phyloP scores from a whole-genome alignment of 331 rosid genomes.

The Prunus yedoensis region DNA sequence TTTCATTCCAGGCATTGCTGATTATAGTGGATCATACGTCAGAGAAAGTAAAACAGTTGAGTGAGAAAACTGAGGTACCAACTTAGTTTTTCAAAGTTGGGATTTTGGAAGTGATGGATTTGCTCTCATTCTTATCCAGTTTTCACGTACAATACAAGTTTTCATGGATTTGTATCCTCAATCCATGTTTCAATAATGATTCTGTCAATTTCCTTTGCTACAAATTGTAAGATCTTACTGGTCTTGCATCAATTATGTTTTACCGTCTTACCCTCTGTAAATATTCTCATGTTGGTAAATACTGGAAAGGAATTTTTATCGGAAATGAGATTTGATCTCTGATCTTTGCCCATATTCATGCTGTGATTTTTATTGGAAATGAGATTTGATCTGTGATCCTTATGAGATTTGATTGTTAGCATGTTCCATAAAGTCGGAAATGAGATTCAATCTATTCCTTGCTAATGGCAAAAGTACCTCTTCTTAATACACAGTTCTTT shows the following conservation, averaged over 20 bases:
- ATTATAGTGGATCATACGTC: slow-evolving; percentile 13
- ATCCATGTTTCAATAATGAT: not conserved
- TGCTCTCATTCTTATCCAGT: slow-evolving; percentile 23
- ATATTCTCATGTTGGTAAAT: not conserved
- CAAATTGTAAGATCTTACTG: not conserved
- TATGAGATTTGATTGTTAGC: too few relatives aligned
- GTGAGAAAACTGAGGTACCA: slow-evolving; percentile 19
- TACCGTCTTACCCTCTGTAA: not conserved
- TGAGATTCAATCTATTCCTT: too few relatives aligned
- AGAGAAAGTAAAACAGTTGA: slow-evolving; percentile 22
- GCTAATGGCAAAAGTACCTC: not conserved
- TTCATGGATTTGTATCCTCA: slow-evolving; percentile 5
- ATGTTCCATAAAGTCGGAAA: too few relatives aligned
- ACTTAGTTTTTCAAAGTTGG: slow-evolving; percentile 13
- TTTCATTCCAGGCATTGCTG: slow-evolving; percentile 7
- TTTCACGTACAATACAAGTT: slow-evolving; percentile 28
- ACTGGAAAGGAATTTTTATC: not conserved
- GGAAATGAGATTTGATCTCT: not conserved
- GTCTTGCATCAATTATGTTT: slow-evolving; percentile 4
- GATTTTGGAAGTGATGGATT: slow-evolving; percentile 22
- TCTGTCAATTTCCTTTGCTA: not conserved
- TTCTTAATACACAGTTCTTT: too few relatives aligned
- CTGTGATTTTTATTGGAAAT: not conserved
- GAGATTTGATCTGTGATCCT: too few relatives aligned
- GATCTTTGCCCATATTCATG: not conserved